Base-by-base conservation (phyloP, 2,329 filamentous ascomycete genomes). In the Clarireedia homoeocarpa region DNA sequence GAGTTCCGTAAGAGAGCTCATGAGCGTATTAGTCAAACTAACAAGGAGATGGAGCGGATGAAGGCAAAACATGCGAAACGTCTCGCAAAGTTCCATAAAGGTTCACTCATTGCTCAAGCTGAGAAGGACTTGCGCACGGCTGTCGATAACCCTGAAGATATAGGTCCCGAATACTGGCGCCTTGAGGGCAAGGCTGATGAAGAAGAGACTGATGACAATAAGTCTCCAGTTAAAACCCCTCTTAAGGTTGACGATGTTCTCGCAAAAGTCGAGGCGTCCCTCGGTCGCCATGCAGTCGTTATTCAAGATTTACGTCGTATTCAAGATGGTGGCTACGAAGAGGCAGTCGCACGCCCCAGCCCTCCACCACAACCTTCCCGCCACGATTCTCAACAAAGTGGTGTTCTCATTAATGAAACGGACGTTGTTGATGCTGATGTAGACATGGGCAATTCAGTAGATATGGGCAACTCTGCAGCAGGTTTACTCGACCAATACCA, bases 41-140 rank as follows among this genome's bases (percentile, higher is more conserved):
- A 88, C 59, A 82, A 82, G 1, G 91, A 97, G 65, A 90, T 97
- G 55, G 87, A 91, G 63, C 84, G 83, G 63, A 85, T 97, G 81
- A 89, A 90, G 71, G 81, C 81, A 36, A 82, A 86, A 27, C 92
- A 99, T 70, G 84, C 83, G 2, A 83, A 83, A 65, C 81, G 85
- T 56, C 80, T 97, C 73, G 82, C 84, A 24, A 86, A 85, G 61
- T 81, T 96, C 64, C 86, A 85, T 69, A 81, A 82, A 55, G 84
- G 83, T 53, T 86, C 86, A 6, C 72, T 84, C 0, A 77, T 95
- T 50, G 85, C 83, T 63, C 77, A 82, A 56, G 87, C 89, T 1
- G 92, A 96, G 71, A 81, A 85, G 63, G 83, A 88, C 58, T 75
- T 97, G 55, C 83, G 89, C 36, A 78, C 78, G 54, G 79, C 87